phyloP scores from a whole-genome alignment of 305 asterid genomes.

The Fraxinus dipetala region DNA sequence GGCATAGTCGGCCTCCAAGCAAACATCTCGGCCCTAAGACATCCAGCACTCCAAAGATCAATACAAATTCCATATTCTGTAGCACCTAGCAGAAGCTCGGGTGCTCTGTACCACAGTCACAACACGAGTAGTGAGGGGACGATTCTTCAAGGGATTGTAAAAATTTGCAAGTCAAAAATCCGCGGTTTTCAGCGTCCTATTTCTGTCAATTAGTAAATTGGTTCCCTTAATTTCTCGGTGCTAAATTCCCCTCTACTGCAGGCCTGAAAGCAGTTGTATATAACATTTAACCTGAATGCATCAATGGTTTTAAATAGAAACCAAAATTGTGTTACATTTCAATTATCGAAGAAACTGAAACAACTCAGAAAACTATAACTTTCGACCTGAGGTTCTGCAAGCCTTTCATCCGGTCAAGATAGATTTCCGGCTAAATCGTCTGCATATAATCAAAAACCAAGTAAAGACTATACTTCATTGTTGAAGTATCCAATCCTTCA shows the following conservation, averaged over 20 bases:
- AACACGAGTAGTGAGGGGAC: constrained; percentile 50
- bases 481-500: constrained; percentile 57
- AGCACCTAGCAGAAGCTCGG: constrained; percentile 58
- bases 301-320: background rate
- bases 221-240: constrained; percentile 65
- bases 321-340: background rate
- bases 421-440: constrained; percentile 50
- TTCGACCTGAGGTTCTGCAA: constrained; percentile 57
- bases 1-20: constrained; percentile 47
- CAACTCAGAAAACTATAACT: background rate
- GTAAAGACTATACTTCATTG: constrained; percentile 63
- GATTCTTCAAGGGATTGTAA: constrained; percentile 30
- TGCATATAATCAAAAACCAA: constrained; percentile 53
- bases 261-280: constrained; percentile 51
- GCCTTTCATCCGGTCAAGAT: constrained; percentile 43
- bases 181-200: constrained; percentile 53
- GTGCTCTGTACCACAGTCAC: constrained; percentile 68
- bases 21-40: constrained; percentile 55
- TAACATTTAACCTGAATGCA: constrained; percentile 50
- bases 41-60: constrained; percentile 57
- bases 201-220: constrained; percentile 45
- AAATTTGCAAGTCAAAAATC: constrained; percentile 54
- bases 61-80: constrained; percentile 46
- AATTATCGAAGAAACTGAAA: background rate
- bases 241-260: constrained; percentile 49